phyloP scores from a whole-genome alignment of 345 rosid genomes.

The Crucihimalaya himalaica region DNA sequence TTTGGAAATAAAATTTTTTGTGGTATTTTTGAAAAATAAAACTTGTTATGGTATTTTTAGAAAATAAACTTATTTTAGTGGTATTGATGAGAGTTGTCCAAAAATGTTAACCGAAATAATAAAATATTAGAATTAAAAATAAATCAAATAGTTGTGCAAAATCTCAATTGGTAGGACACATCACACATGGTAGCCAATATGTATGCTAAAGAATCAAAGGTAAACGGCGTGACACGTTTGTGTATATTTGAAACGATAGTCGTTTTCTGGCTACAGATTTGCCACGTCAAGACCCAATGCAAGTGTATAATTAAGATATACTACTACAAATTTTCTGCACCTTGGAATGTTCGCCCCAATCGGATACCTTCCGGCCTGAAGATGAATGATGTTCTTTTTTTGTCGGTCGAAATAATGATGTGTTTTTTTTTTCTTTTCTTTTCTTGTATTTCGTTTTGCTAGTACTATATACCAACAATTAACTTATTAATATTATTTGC shows the following conservation, averaged over 20 bases:
- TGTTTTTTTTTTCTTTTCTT: rapidly evolving
- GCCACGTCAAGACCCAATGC: slow-evolving; percentile 17
- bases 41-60: no score
- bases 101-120: no score
- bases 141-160: no score
- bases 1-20: no score
- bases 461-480: not conserved
- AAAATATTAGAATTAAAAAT: no score
- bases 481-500: not conserved
- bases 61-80: no score
- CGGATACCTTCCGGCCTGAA: not conserved
- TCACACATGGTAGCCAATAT: not conserved
- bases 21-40: no score
- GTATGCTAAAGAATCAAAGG: not conserved
- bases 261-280: slow-evolving; percentile 4
- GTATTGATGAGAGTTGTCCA: no score
- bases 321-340: slow-evolving; percentile 5
- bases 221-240: slow-evolving; percentile 15
- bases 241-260: not conserved
- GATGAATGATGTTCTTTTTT: not conserved
- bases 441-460: not conserved
- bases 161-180: not conserved
- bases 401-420: not conserved
- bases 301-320: not conserved
- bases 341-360: slow-evolving; percentile 12